Percentiles rank a stretch among this genome's conserved stretches.
These are phyloP conservation scores for Pichia membranifaciens DNA, from an alignment of 805 yeast species.

Conservation along the genomic window DNA sequence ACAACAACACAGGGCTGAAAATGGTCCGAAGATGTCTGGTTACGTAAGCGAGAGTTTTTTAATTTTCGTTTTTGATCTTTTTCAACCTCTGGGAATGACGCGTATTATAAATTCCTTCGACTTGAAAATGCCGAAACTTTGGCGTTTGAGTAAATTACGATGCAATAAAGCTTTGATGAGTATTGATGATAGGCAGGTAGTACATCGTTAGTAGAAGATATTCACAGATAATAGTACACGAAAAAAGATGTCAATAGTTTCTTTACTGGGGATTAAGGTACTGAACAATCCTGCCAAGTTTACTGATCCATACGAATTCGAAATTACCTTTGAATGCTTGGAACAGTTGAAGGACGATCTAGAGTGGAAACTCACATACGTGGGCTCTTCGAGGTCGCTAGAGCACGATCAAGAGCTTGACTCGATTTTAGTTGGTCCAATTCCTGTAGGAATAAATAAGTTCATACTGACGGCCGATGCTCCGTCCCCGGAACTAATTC, in stretches of 20 bases:
- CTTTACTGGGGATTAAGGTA: constrained; percentile 84
- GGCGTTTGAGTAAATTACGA: too few relatives aligned
- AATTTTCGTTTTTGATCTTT: too few relatives aligned
- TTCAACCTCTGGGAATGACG: too few relatives aligned
- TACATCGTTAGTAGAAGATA: too few relatives aligned
- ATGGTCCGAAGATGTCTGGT: too few relatives aligned
- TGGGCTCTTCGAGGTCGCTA: constrained; percentile 88
- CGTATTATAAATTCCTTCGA: too few relatives aligned
- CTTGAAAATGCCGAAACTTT: too few relatives aligned
- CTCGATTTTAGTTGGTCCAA: constrained; percentile 96
- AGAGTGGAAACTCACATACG: constrained; percentile 97
- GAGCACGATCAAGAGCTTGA: constrained; percentile 98
- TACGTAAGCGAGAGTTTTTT: too few relatives aligned
- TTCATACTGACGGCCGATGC: constrained; percentile 93
- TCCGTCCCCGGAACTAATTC: constrained; percentile 92
- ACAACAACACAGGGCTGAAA: too few relatives aligned
- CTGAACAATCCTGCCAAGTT: constrained; percentile 93
- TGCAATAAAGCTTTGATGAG: too few relatives aligned
- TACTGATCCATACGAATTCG: constrained; percentile 90
- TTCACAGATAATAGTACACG: not conserved
- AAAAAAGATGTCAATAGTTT: constrained; percentile 77
- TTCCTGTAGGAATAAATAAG: constrained; percentile 94
- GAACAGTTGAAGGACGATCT: constrained; percentile 88
- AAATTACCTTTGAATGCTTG: constrained; percentile 93
- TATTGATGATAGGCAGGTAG: too few relatives aligned